A percentile compares a stretch with the other conserved stretches of the same genome.
Evolutionary conservation across 345 rosid species (phyloP).

Genomic region (Eucalyptus curtisii): DNA sequence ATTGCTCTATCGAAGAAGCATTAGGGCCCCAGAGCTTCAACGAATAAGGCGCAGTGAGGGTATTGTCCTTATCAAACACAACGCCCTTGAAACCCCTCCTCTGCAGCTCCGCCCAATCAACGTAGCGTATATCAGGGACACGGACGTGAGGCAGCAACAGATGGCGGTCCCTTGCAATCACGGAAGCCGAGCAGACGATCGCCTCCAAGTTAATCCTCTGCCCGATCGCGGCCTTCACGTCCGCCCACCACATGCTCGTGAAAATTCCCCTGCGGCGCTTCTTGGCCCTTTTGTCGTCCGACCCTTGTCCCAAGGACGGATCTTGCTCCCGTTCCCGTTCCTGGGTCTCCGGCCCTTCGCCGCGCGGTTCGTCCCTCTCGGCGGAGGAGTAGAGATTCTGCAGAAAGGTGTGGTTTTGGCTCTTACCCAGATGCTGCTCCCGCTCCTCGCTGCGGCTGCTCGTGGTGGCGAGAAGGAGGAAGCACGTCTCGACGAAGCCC

Average conservation of each 20-base stretch:
- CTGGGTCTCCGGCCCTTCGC: constrained; percentile 19
- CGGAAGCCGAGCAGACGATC: constrained; percentile 46
- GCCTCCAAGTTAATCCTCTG: constrained; percentile 88
- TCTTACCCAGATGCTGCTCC: not conserved
- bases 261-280: constrained; percentile 11
- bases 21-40: constrained; percentile 66
- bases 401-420: constrained; percentile 9
- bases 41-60: constrained; percentile 83
- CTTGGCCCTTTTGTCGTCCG: not conserved
- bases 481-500: constrained; percentile 1
- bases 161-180: constrained; percentile 48
- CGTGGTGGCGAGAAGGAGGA: constrained; percentile 18
- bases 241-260: constrained; percentile 94
- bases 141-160: constrained; percentile 72
- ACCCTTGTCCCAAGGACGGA: constrained; percentile 1
- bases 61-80: constrained; percentile 95
- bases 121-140: constrained; percentile 58
- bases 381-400: constrained; percentile 25
- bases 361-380: constrained; percentile 1
- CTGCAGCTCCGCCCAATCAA: constrained; percentile 81
- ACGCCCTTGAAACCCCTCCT: constrained; percentile 80
- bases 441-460: constrained; percentile 26
- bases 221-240: constrained; percentile 78
- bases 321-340: not conserved
- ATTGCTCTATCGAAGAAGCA: constrained; percentile 45